Evolutionary conservation across 2,329 filamentous ascomycete genomes (phyloP).

Genomic region (Exophiala xenobiotica): DNA sequence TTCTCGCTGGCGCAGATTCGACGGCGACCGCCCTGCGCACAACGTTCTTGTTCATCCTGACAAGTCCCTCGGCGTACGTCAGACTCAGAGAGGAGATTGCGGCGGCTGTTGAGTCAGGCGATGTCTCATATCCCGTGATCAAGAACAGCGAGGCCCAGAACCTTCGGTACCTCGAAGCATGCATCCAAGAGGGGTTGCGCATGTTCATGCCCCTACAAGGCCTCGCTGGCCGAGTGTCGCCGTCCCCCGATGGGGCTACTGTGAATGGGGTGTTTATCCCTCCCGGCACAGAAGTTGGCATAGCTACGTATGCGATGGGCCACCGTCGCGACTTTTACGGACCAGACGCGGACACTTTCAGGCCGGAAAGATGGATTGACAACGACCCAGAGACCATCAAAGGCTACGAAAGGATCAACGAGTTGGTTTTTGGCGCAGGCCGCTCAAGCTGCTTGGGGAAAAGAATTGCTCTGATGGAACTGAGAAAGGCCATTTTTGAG

Average conservation of each 20-base stretch:
- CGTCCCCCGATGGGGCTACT: conserved; percentile 34
- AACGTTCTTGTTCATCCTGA: conserved; percentile 12
- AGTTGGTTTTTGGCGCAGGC: conserved; percentile 16
- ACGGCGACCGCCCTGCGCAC: conserved; percentile 7
- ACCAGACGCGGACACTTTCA: conserved; percentile 40
- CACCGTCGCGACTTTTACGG: conserved; percentile 57
- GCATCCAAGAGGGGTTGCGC: conserved; percentile 51
- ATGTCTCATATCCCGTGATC: conserved; percentile 31
- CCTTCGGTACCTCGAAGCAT: conserved; percentile 49
- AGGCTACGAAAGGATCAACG: neutral
- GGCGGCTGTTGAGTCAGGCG: conserved; percentile 39
- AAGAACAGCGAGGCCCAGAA: conserved; percentile 10
- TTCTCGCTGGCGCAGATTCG: conserved; percentile 4
- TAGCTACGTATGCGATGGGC: conserved; percentile 71
- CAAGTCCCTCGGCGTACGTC: conserved; percentile 12
- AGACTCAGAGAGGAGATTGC: conserved; percentile 32
- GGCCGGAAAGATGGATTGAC: conserved; percentile 30
- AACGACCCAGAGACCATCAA: conserved; percentile 7
- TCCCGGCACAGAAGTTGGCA: conserved; percentile 47
- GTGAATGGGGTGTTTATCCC: conserved; percentile 45
- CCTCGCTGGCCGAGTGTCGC: conserved; percentile 30
- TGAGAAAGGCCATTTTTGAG: conserved; percentile 14
- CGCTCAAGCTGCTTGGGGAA: conserved; percentile 14
- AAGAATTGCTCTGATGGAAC: conserved; percentile 16
- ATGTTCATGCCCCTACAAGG: conserved; percentile 47